Conservation (phyloP, 139 green algal genomes). For the Tetratostichococcus sp. region DNA sequence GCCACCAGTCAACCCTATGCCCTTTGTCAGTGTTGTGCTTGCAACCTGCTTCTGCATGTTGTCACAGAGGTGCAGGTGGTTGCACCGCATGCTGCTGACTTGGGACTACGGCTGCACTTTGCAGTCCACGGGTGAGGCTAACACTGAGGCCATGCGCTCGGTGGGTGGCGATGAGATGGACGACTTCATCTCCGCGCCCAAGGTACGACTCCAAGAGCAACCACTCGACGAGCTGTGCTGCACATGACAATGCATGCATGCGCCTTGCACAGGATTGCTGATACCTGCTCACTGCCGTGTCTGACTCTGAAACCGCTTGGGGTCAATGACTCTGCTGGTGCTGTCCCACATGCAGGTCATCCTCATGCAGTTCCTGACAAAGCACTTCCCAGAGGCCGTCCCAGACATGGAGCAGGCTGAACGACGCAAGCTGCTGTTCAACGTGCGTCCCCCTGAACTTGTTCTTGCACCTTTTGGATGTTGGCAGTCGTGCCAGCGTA, state of each 20-base stretch:
- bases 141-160: constrained; percentile 33
- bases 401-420: not conserved
- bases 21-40: too few relatives aligned
- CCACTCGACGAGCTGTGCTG: too few relatives aligned
- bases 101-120: too few relatives aligned
- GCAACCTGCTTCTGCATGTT: too few relatives aligned
- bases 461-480: too few relatives aligned
- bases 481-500: too few relatives aligned
- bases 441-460: not conserved
- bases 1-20: not conserved
- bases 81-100: too few relatives aligned
- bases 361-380: constrained; percentile 7
- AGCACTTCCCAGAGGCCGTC: constrained; percentile 8
- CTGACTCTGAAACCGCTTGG: too few relatives aligned
- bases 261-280: too few relatives aligned
- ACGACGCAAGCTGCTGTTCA: not conserved
- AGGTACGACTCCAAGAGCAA: constrained; percentile 64
- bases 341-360: not conserved
- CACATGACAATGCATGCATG: not conserved
- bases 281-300: too few relatives aligned
- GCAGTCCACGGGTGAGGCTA: constrained; percentile 81
- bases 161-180: constrained; percentile 48
- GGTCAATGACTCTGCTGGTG: too few relatives aligned
- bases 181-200: constrained; percentile 69
- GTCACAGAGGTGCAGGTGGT: too few relatives aligned